A percentile compares a stretch with the other conserved stretches of the same genome.
These are phyloP conservation scores for Triglochin maritima DNA, from an alignment of 106 monocot species.

Conservation along the genomic window DNA sequence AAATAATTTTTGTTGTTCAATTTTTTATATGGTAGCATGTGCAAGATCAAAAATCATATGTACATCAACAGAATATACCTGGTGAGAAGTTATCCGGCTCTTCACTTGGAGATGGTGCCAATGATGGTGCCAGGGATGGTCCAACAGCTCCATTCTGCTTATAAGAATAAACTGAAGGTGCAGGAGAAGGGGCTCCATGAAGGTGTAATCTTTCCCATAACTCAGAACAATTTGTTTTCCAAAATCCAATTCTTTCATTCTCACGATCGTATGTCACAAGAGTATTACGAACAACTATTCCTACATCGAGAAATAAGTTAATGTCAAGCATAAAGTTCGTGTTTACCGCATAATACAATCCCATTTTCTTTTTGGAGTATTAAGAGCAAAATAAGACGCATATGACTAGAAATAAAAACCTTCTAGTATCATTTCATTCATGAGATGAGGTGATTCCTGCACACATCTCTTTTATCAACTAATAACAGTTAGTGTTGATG, in stretches of 20 bases:
- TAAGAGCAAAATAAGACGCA: too few species aligned
- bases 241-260: conserved; percentile 82
- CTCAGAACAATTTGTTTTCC: conserved; percentile 97
- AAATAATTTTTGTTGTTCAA: too few species aligned
- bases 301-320: conserved; percentile 21
- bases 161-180: conserved; percentile 16
- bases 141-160: conserved; percentile 20
- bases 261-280: conserved; percentile 92
- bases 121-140: conserved; percentile 14
- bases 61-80: background rate
- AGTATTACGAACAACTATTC: conserved; percentile 90
- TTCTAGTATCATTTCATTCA: too few species aligned
- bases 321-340: background rate
- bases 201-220: conserved; percentile 53
- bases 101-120: conserved; percentile 46
- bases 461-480: too few species aligned
- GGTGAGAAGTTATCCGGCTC: background rate
- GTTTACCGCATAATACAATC: too few species aligned
- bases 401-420: too few species aligned
- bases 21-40: too few species aligned
- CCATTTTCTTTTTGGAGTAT: too few species aligned
- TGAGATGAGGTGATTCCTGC: too few species aligned
- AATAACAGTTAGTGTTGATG: too few species aligned
- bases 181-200: conserved; percentile 33
- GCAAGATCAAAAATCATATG: too few species aligned